phyloP scores from a whole-genome alignment of 192 early-diverging fungal genomes.

The Entophlyctis luteolus region DNA sequence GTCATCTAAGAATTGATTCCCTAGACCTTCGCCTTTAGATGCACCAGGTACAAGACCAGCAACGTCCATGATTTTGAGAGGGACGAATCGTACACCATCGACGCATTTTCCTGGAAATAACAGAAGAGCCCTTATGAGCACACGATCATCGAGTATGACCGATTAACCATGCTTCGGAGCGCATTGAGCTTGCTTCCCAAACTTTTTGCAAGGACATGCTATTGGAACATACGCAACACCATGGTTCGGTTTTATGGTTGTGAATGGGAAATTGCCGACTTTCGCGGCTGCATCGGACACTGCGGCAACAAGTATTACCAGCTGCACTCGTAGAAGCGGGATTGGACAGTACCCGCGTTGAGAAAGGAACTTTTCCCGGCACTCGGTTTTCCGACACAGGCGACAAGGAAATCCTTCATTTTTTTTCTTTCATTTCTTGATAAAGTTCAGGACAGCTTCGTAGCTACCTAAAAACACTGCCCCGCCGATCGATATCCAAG shows the following conservation, averaged over 20 bases:
- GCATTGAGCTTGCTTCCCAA: conserved; percentile 52
- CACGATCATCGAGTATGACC: neutral
- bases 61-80: conserved; percentile 73
- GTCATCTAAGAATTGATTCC: conserved; percentile 80
- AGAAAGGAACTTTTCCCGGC: conserved; percentile 81
- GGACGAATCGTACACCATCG: conserved; percentile 62
- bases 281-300: conserved; percentile 79
- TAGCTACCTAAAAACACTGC: conserved; percentile 94
- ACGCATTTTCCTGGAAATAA: conserved; percentile 55
- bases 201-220: conserved; percentile 65
- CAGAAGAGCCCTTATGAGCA: too few relatives aligned
- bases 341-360: conserved; percentile 56
- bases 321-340: conserved; percentile 9
- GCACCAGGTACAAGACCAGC: conserved; percentile 83
- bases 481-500: conserved; percentile 95
- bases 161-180: conserved; percentile 66
- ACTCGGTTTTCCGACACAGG: conserved; percentile 36
- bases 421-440: neutral
- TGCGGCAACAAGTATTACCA: too few relatives aligned
- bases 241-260: conserved; percentile 69
- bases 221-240: conserved; percentile 65
- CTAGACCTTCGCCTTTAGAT: conserved; percentile 60
- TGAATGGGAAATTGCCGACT: conserved; percentile 82
- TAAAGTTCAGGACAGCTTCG: conserved; percentile 50
- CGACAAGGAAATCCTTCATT: conserved; percentile 25